These are phyloP conservation scores for Austropuccinia psidii DNA, from an alignment of 1,284 basidiomycete genomes.

Conservation along the genomic window DNA sequence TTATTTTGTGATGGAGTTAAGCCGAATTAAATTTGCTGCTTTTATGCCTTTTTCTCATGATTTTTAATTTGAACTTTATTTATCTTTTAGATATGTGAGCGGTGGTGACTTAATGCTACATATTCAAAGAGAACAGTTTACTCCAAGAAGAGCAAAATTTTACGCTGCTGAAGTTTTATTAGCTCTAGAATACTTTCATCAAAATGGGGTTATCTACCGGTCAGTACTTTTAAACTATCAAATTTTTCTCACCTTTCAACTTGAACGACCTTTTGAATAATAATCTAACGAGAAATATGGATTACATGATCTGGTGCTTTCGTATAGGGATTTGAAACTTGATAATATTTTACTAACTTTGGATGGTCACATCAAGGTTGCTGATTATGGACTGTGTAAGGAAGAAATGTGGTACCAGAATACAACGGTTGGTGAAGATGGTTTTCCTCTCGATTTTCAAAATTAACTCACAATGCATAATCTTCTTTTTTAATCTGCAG, in stretches of 20 bases:
- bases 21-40: neutral
- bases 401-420: constrained; percentile 97
- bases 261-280: neutral
- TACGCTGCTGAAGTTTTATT: constrained; percentile 97
- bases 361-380: constrained; percentile 97
- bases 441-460: neutral
- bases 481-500: neutral
- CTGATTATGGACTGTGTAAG: constrained; percentile 98
- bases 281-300: neutral
- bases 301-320: neutral
- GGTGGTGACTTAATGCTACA: constrained; percentile 74
- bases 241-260: neutral
- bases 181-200: constrained; percentile 96
- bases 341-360: constrained; percentile 96
- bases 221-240: constrained; percentile 49
- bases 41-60: neutral
- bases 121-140: constrained; percentile 73
- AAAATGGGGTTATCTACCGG: constrained; percentile 89
- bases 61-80: neutral
- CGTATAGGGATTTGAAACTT: constrained; percentile 78
- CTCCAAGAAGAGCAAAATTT: constrained; percentile 81
- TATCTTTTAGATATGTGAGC: constrained; percentile 52
- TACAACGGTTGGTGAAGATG: constrained; percentile 58
- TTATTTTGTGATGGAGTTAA: constrained; percentile 69
- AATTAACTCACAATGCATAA: neutral